phyloP scores from a whole-genome alignment of 257 asterid species.

The Primulina eburnea region DNA sequence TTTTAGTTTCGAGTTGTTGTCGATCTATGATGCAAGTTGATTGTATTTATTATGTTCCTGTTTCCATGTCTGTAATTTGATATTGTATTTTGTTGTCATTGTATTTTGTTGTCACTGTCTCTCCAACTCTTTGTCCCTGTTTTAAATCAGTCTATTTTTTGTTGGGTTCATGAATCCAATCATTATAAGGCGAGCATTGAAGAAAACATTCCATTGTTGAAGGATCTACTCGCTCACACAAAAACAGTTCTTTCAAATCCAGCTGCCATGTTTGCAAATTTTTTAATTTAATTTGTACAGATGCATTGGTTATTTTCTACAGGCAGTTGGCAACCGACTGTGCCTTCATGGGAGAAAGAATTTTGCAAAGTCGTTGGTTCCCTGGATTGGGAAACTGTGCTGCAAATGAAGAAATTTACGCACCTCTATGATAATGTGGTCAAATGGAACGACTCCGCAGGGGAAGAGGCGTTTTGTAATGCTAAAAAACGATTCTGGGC shows the following conservation, averaged over 20 bases:
- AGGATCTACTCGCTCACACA: constrained; percentile 2
- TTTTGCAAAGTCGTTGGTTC: constrained; percentile 66
- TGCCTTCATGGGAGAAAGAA: constrained; percentile 73
- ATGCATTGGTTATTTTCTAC: constrained; percentile 21
- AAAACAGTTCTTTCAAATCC: neutral
- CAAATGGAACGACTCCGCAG: constrained; percentile 78
- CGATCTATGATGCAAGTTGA: neutral
- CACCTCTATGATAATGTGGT: constrained; percentile 54
- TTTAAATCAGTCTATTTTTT: neutral
- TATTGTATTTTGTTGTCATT: neutral
- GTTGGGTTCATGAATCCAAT: neutral
- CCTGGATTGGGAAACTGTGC: constrained; percentile 59
- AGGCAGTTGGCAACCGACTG: constrained; percentile 57
- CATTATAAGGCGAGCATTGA: neutral
- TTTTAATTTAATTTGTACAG: neutral
- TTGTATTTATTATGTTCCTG: neutral
- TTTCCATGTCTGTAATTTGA: neutral
- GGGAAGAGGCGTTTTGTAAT: constrained; percentile 56
- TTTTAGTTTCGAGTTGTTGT: neutral
- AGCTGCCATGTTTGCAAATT: neutral
- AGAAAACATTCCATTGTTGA: neutral
- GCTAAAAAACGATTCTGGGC: constrained; percentile 78
- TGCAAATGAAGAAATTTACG: constrained; percentile 48
- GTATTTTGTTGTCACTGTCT: neutral
- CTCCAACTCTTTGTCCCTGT: constrained; percentile 1